Conservation (phyloP, 225 moss, liverwort and hornwort species). For the Neckera pumila region DNA sequence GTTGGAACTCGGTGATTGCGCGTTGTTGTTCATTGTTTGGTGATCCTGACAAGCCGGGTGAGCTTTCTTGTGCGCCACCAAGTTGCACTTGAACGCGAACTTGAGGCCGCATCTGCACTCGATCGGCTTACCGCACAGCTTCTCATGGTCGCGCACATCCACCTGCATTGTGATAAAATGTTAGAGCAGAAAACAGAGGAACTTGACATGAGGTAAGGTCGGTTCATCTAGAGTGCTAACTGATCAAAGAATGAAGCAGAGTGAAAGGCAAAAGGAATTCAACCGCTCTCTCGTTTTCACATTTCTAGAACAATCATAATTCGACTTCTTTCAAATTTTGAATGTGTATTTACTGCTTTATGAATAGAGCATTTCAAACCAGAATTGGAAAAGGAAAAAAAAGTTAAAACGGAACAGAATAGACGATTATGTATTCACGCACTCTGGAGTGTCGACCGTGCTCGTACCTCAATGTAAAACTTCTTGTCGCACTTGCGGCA, state of each 20-base stretch:
- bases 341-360: too few relatives aligned
- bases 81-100: conserved; percentile 92
- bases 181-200: background rate
- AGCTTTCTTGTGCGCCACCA: conserved; percentile 87
- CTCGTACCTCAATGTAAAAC: conserved; percentile 37
- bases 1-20: background rate
- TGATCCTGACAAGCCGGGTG: conserved; percentile 70
- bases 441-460: background rate
- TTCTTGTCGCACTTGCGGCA: conserved; percentile 50
- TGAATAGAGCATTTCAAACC: background rate
- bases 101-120: conserved; percentile 89
- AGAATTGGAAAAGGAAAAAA: background rate
- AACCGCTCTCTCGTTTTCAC: too few relatives aligned
- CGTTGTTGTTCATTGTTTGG: background rate
- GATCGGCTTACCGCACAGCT: conserved; percentile 81
- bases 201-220: background rate
- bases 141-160: conserved; percentile 90
- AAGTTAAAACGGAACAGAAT: background rate
- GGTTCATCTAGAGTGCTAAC: background rate
- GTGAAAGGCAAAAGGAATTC: background rate
- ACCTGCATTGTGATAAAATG: background rate
- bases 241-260: background rate
- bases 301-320: background rate
- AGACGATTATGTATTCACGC: too few relatives aligned
- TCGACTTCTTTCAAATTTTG: background rate